Conservation (phyloP, 108 stramenopile species). For the Skeletonema menzelii region DNA sequence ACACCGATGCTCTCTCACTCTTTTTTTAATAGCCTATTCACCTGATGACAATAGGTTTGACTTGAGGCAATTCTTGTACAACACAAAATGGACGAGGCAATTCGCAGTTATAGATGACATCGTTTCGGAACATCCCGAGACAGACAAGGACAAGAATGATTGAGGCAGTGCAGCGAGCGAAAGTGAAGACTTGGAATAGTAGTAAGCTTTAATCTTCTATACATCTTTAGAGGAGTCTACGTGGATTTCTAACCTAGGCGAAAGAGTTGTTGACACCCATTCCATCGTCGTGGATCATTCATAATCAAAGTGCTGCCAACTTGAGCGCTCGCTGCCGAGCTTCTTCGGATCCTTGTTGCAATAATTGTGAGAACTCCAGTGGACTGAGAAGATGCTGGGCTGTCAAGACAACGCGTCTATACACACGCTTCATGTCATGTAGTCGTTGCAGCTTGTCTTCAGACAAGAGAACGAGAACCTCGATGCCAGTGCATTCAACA, state of each 20-base stretch:
- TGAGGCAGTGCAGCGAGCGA: not conserved
- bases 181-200: not conserved
- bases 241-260: not conserved
- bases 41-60: slow-evolving; percentile 99
- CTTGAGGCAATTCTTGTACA: slow-evolving; percentile 94
- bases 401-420: too few relatives aligned
- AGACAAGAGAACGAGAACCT: too few relatives aligned
- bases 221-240: not conserved
- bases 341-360: too few relatives aligned
- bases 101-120: slow-evolving; percentile 80
- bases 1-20: too few relatives aligned
- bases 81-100: slow-evolving; percentile 89
- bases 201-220: not conserved
- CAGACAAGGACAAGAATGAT: slow-evolving; percentile 49
- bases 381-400: too few relatives aligned
- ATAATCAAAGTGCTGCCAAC: not conserved
- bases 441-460: too few relatives aligned
- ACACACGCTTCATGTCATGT: too few relatives aligned
- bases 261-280: not conserved
- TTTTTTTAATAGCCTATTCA: too few relatives aligned
- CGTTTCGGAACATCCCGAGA: slow-evolving; percentile 29
- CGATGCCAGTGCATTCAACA: too few relatives aligned
- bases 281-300: not conserved
- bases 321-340: too few relatives aligned
- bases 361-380: too few relatives aligned